Base-by-base conservation (phyloP, 768 basidiomycete genomes). In the Boletus vinaceobasis region DNA sequence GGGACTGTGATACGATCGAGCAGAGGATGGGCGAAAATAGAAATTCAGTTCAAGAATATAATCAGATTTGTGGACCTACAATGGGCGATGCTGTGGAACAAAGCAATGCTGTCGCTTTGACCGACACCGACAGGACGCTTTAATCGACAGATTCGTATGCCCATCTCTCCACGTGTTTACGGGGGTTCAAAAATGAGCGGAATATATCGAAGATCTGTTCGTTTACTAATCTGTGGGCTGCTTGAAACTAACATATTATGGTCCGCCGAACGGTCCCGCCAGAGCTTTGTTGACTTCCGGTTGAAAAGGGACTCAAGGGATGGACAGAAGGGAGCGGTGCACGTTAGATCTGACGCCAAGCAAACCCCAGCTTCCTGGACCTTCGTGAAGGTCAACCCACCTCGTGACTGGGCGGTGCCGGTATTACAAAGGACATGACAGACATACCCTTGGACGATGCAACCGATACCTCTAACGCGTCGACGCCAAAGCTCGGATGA, bases 91-190 rank as follows among this genome's bases (percentile, higher is more conserved):
- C 32, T 29, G 19, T 19, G 27, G 48, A 35, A 52, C 42, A 59
- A 59, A 52, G 57, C 48, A 36, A 29, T 8, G 2, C 17, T 11
- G 14, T 13, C 33, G 56, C 49, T 52, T 53, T 52, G 56, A 13
- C 46, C 56, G 13, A 14, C 29, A 13, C 4, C 29, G 15, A 38
- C 27, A 17, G 14, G 27, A 21, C 35, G 5, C 27, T 31, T 52
- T 13, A 1, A 23, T 21, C 35, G 10, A 23, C 39, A 31, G 21
- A 45, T 46, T 13, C 29, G 31, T 50, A 23, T 17, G 17, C 7
- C 17, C 21, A 26, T 32, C 15, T 17, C 17, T 23, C 29, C 29
- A 45, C 29, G 8, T 23, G 38, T 11, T 19, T 21, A 7, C 37
- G 38, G 14, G 10, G 7, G 31, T 32, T 23, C 27, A n/a, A 17